phyloP scores from a whole-genome alignment of 768 basidiomycete species.

The Boletus sp. region DNA sequence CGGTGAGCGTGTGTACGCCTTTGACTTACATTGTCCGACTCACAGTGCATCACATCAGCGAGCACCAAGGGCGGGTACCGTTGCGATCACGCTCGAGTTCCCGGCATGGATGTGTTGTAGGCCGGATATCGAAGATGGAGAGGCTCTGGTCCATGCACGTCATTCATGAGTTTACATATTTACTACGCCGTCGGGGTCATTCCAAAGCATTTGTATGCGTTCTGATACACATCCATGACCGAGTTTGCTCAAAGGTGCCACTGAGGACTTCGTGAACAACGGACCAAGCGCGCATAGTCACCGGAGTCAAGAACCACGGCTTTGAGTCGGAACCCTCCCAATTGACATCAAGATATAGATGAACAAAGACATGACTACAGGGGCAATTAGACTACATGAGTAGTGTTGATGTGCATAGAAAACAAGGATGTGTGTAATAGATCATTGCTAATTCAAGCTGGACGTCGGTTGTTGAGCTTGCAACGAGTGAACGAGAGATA shows the following conservation, averaged over 20 bases:
- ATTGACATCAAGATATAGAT: too few species aligned
- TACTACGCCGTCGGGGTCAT: background rate
- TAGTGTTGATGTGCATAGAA: background rate
- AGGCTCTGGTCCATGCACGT: background rate
- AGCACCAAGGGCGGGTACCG: background rate
- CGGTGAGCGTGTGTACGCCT: background rate
- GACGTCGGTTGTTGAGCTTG: background rate
- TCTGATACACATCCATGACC: too few species aligned
- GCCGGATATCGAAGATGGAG: background rate
- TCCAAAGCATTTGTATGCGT: too few species aligned
- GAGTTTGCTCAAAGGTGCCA: too few species aligned
- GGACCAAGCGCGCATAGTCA: too few species aligned
- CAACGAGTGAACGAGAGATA: background rate
- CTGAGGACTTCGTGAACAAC: too few species aligned
- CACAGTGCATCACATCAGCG: background rate
- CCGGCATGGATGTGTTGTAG: conserved; percentile 1
- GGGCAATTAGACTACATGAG: background rate
- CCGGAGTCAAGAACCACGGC: background rate
- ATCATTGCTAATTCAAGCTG: background rate
- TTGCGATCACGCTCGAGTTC: background rate
- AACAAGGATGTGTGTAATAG: conserved; percentile 4
- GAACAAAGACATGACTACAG: background rate
- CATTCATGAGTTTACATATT: background rate
- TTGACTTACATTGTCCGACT: background rate
- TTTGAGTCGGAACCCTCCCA: too few species aligned